phyloP scores from a whole-genome alignment of 106 monocot genomes.

The Dioscorea alata region DNA sequence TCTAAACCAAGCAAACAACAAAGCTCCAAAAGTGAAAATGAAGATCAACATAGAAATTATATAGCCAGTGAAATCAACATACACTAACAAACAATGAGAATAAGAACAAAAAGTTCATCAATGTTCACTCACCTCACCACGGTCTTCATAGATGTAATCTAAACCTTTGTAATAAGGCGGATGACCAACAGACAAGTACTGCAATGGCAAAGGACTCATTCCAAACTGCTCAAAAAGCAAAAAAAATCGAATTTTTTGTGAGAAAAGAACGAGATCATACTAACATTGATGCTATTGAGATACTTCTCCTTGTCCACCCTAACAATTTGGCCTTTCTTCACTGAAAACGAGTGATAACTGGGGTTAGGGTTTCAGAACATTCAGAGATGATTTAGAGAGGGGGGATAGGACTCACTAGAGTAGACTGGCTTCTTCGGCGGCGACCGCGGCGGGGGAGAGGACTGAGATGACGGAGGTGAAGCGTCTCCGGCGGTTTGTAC shows the following conservation, averaged over 20 bases:
- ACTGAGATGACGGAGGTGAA: not conserved
- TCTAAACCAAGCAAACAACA: conserved; percentile 20
- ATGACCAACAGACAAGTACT: conserved; percentile 94
- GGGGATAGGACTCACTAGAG: conserved; percentile 32
- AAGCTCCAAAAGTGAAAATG: not conserved
- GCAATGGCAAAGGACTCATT: conserved; percentile 13
- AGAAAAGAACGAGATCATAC: not conserved
- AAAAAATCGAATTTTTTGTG: too few species aligned
- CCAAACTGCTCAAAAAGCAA: too few species aligned
- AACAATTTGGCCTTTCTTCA: conserved; percentile 97
- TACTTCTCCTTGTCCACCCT: conserved; percentile 94
- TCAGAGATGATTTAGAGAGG: not conserved
- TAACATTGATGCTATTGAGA: conserved; percentile 87
- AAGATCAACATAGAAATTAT: not conserved
- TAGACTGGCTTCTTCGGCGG: conserved; percentile 70
- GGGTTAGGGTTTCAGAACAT: not conserved
- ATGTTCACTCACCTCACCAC: conserved; percentile 69
- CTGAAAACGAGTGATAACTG: conserved; percentile 20
- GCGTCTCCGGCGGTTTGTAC: conserved; percentile 5
- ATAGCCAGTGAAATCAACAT: not conserved
- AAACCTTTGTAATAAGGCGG: conserved; percentile 86
- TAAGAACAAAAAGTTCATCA: not conserved
- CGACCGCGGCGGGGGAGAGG: not conserved
- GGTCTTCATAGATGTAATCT: conserved; percentile 95
- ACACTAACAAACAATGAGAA: not conserved